Base-by-base conservation (phyloP, 257 asterid genomes). In the Schizonepeta tenuifolia region DNA sequence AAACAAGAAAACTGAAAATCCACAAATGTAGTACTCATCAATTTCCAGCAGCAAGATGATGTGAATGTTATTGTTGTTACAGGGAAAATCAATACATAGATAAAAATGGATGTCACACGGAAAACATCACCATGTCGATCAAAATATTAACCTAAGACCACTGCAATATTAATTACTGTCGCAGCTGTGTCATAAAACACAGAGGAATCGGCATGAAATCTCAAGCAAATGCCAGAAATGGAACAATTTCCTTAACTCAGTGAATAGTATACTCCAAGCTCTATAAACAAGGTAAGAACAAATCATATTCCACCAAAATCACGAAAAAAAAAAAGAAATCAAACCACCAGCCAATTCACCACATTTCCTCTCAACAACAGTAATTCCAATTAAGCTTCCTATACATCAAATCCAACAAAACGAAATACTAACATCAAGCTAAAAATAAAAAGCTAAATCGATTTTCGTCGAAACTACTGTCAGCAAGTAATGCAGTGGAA, bases 241-340 rank as follows among this genome's bases (percentile, higher is more conserved):
- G 11, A 47, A 26, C 62, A 61, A 12, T 14, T 43, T 35, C 70
- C 65, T 51, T 62, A 72, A 54, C 10, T 49, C 43, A 35, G 59
- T 8, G 44, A 54, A 13, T 1, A 49, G 61, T 40, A 20, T 46
- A 68, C 65, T 72, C 49, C 65, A 61, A 40, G 63, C 51, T 49
- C 31, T 41, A 46, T 38, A 55, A 64, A 65, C 24, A 57, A 38
- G 62, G 70, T n/a, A 49, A 24, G 43, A 13, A 70, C 14, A 51
- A 53, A 36, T 41, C 71, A 70, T 13, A 65, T 55, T 40, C 77
- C 67, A 44, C 15, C 43, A 15, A 51, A 61, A 61, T 71, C 5
- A n/a, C 64, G 11, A 0, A 51, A 4, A 31, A 31, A 31, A 31
- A 28, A 22, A 26, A 21, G 65, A 9, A 17, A 22, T 8, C 49